Percentiles rank a stretch among this genome's conserved stretches.
Conservation (phyloP, 768 basidiomycete genomes). For the Pleurotus djamor region DNA sequence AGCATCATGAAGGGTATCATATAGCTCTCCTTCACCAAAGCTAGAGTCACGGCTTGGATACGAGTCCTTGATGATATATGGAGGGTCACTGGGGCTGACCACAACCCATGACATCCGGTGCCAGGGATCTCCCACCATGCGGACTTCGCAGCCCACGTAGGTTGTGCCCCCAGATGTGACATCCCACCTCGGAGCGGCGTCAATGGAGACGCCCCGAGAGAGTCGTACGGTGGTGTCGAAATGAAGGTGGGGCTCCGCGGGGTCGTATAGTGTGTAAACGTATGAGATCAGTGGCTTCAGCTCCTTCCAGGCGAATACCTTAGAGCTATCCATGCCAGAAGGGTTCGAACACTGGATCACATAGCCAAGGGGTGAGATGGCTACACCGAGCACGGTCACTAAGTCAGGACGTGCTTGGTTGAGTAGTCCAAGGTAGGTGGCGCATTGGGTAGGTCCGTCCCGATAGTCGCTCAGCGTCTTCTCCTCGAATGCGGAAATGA, state of each 20-base stretch:
- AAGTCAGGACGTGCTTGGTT: conserved; percentile 1
- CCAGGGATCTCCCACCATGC: neutral
- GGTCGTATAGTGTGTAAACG: conserved; percentile 3
- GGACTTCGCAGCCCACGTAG: neutral
- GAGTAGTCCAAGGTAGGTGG: neutral
- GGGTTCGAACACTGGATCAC: neutral
- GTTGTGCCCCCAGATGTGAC: neutral
- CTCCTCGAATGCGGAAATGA: neutral
- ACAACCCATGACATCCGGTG: neutral
- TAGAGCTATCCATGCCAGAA: conserved; percentile 1
- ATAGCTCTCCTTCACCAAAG: neutral
- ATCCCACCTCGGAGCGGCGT: neutral
- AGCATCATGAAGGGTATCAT: neutral
- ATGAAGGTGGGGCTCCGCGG: neutral
- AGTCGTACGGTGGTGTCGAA: neutral
- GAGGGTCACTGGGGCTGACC: neutral
- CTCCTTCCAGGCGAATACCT: neutral
- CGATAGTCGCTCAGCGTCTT: neutral
- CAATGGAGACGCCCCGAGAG: neutral
- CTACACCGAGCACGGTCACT: neutral
- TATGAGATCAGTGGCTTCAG: neutral
- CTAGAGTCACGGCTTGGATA: neutral
- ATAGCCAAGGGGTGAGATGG: neutral
- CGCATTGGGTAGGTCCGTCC: neutral
- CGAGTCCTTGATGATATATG: conserved; percentile 1